phyloP scores from a whole-genome alignment of 805 yeast species.

The Wickerhamomyces xylosicus region DNA sequence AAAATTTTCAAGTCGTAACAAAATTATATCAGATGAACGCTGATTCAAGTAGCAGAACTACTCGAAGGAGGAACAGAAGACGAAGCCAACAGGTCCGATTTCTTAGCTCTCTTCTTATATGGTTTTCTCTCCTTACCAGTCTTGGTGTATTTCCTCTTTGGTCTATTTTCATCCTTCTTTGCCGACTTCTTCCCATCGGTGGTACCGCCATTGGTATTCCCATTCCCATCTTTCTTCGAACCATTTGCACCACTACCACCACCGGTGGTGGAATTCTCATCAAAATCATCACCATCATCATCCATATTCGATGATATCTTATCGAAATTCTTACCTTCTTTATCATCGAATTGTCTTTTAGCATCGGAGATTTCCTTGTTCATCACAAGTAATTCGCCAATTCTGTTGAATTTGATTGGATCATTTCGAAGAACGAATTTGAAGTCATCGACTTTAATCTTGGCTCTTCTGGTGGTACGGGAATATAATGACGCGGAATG shows the following conservation, averaged over 20 bases:
- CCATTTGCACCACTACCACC: conserved; percentile 7
- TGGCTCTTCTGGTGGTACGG: conserved; percentile 41
- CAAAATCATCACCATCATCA: conserved; percentile 18
- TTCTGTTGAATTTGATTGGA: conserved; percentile 57
- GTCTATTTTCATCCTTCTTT: conserved; percentile 15
- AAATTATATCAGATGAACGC: too few relatives aligned
- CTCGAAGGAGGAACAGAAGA: not conserved
- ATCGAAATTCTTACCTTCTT: conserved; percentile 35
- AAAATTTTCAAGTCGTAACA: too few relatives aligned
- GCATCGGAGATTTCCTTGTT: conserved; percentile 58
- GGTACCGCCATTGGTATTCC: conserved; percentile 12
- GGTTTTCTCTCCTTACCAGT: conserved; percentile 24
- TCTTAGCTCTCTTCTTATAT: conserved; percentile 22
- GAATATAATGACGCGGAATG: conserved; percentile 42
- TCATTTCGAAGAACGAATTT: conserved; percentile 61
- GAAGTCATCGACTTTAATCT: conserved; percentile 64
- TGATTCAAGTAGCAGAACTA: not conserved
- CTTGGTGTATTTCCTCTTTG: conserved; percentile 21
- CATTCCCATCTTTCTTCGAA: conserved; percentile 6
- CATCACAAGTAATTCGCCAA: conserved; percentile 49
- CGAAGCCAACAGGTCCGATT: conserved; percentile 8
- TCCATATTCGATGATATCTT: conserved; percentile 17
- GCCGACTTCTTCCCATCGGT: conserved; percentile 4
- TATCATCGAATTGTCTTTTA: conserved; percentile 54
- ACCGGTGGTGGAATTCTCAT: conserved; percentile 17